Evolutionary conservation across 768 basidiomycete species (phyloP).

Genomic region (Polyporus arcularius): DNA sequence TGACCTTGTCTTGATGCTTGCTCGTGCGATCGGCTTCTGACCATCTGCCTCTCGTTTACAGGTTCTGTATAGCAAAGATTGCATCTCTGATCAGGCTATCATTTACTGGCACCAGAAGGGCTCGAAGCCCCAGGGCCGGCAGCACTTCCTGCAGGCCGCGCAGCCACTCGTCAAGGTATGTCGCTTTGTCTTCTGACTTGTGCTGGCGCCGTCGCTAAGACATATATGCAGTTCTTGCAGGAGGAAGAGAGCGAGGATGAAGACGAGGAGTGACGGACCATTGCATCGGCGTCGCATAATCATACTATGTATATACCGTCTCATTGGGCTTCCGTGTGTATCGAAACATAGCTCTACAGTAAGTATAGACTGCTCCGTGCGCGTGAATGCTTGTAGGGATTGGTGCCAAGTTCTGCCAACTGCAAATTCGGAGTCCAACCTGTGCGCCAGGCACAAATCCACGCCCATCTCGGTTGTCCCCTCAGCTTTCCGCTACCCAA

Average conservation of each 20-base stretch:
- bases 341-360: neutral
- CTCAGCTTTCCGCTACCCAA: no score
- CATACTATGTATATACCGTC: neutral
- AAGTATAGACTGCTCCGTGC: no score
- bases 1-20: neutral
- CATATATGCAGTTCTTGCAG: conserved; percentile 70
- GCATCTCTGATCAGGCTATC: conserved; percentile 93
- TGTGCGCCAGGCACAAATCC: no score
- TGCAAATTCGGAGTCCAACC: no score
- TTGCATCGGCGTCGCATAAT: no score
- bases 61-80: conserved; percentile 96
- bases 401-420: no score
- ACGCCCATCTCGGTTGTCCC: no score
- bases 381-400: no score
- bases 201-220: neutral
- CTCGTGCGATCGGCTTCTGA: neutral
- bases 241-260: conserved; percentile 83
- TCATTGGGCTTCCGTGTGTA: neutral
- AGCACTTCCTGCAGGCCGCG: conserved; percentile 90
- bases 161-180: conserved; percentile 86
- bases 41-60: conserved; percentile 29
- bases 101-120: conserved; percentile 99
- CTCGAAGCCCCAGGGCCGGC: conserved; percentile 91
- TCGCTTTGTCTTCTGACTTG: neutral
- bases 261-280: conserved; percentile 49